These are phyloP conservation scores for Rubus parviflorus DNA, from an alignment of 306 rosid species.

Conservation along the genomic window DNA sequence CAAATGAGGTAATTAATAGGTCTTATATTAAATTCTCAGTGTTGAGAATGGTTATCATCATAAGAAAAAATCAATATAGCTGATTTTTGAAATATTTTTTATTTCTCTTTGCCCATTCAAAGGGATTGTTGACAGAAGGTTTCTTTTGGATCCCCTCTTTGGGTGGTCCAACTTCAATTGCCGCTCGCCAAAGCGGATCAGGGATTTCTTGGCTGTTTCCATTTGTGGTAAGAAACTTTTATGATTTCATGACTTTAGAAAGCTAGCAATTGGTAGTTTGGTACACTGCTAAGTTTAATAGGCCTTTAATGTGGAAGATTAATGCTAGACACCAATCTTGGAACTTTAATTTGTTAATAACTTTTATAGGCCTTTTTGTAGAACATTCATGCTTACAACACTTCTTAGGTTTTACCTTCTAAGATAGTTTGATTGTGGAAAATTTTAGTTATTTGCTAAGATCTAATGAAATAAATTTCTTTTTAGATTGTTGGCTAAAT, in stretches of 20 bases:
- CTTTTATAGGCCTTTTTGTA: neutral
- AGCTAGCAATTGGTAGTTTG: constrained; percentile 26
- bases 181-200: constrained; percentile 96
- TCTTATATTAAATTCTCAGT: constrained; percentile 1
- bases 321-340: constrained; percentile 4
- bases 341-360: neutral
- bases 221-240: constrained; percentile 70
- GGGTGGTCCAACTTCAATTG: constrained; percentile 96
- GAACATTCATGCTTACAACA: neutral
- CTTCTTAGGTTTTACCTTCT: neutral
- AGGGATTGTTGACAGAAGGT: constrained; percentile 98
- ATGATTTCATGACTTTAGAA: constrained; percentile 22
- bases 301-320: neutral
- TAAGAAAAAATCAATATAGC: constrained; percentile 18
- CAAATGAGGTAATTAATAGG: constrained; percentile 71
- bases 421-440: neutral
- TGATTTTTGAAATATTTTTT: constrained; percentile 34
- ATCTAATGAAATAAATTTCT: neutral
- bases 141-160: constrained; percentile 99
- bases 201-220: constrained; percentile 97
- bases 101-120: constrained; percentile 17
- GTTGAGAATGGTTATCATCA: neutral
- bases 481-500: neutral
- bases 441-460: neutral
- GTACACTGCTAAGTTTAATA: neutral